Evolutionary conservation across 148 eudicot species (phyloP).

Genomic region (Arctostaphylos glauca): DNA sequence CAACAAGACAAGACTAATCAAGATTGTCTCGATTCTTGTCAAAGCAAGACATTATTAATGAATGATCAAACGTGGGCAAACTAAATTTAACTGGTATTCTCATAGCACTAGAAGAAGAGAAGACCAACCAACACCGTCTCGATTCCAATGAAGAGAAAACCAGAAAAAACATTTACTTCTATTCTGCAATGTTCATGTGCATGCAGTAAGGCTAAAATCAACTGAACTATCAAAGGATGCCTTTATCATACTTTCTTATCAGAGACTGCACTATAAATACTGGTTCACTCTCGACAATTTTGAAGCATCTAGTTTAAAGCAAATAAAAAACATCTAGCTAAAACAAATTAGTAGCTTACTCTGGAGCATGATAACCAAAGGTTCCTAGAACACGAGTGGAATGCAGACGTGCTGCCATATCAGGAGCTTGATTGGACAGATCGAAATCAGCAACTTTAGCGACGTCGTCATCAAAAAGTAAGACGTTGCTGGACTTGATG

Average conservation of each 20-base stretch:
- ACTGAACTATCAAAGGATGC: neutral
- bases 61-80: too few relatives aligned
- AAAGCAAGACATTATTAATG: too few relatives aligned
- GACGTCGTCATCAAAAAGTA: constrained; percentile 69
- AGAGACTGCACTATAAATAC: neutral
- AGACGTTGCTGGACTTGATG: constrained; percentile 76
- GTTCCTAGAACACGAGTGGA: constrained; percentile 78
- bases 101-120: too few relatives aligned
- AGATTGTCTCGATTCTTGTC: too few relatives aligned
- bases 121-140: too few relatives aligned
- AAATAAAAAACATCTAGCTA: neutral
- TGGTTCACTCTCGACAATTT: neutral
- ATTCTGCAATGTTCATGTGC: too few relatives aligned
- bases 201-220: too few relatives aligned
- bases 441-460: constrained; percentile 86
- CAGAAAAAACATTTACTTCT: too few relatives aligned
- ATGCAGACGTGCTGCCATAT: constrained; percentile 73
- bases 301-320: neutral
- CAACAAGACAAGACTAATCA: too few relatives aligned
- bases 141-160: too few relatives aligned
- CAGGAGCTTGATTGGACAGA: constrained; percentile 79
- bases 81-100: too few relatives aligned
- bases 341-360: constrained; percentile 1
- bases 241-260: neutral
- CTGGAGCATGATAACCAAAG: constrained; percentile 77